Evolutionary conservation across 2,329 filamentous ascomycete species (phyloP), one percentile per base, ranked within the genome.

Genomic region (Helotiales sp.): DNA sequence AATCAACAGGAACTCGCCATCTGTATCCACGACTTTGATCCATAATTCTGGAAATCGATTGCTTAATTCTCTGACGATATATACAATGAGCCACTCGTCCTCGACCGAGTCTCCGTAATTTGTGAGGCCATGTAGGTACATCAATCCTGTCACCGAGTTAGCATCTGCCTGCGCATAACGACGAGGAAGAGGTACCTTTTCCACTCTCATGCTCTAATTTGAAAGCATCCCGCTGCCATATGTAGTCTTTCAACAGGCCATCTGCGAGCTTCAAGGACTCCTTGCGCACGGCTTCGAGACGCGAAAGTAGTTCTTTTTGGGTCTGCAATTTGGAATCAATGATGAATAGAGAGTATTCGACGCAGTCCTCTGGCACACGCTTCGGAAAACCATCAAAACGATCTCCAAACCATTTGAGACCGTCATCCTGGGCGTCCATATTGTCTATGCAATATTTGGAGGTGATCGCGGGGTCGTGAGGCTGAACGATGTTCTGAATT

Each of bases 1-100:
- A 55, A 97, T 88, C 17, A 99, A 84, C 50, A 99, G 81, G 67
- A 99, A 99, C 71, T 99, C 93, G 66, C 96, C 96, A 74, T 98
- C 95, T 49, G 86, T 88, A 72, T 99, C 95, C 59, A 84, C 86
- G 3, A 96, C 81, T 49, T 90, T 86, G 47, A 92, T 83, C 93
- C 93, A 99, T 7, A 92, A 78, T 59, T 88, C 80, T 4, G 84
- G 78, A 67, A 90, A 90, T 34, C 82, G 79, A 65, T 81, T 89
- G 66, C 88, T 93, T 66, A 98, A 76, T 74, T 96, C 88, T 44
- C 90, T 85, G 29, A 99, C 79, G 5, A 98, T 77, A 74, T 93
- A 96, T 19, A 98, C 93, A 59, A 98, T 87, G 5, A 98, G 82
- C 96, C 95, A 99, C 76, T 99, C 96, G 67, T 99, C 95, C 69